These are phyloP conservation scores for Fomitopsis pulvina DNA, from an alignment of 768 basidiomycete species.

Conservation along the genomic window DNA sequence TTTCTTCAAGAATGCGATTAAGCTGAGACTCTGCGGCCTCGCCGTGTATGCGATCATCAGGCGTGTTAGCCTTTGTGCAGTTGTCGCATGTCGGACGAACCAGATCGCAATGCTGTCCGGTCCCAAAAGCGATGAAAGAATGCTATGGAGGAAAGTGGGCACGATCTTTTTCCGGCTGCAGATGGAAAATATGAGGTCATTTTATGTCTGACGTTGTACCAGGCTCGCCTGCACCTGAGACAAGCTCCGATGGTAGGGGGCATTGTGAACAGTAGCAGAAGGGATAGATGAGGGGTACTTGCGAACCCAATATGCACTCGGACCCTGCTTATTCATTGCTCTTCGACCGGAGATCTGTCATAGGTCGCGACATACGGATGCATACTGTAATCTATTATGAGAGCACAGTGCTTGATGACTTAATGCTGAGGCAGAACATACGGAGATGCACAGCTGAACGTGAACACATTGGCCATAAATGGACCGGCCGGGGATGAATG, in stretches of 20 bases:
- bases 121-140: background rate
- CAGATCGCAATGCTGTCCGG: background rate
- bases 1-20: background rate
- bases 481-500: no score
- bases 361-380: no score
- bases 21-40: background rate
- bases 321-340: no score
- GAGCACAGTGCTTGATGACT: no score
- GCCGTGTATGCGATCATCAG: background rate
- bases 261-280: no score
- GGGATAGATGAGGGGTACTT: no score
- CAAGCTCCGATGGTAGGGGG: background rate
- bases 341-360: no score
- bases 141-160: background rate
- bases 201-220: background rate
- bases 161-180: background rate
- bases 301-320: no score
- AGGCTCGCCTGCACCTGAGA: background rate
- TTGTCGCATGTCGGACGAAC: background rate
- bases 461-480: no score
- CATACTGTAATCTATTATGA: no score
- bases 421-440: no score
- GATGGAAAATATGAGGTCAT: background rate
- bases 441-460: no score
- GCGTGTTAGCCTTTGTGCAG: background rate